Conservation (phyloP, 345 rosid species). For the Turnera subulata region DNA sequence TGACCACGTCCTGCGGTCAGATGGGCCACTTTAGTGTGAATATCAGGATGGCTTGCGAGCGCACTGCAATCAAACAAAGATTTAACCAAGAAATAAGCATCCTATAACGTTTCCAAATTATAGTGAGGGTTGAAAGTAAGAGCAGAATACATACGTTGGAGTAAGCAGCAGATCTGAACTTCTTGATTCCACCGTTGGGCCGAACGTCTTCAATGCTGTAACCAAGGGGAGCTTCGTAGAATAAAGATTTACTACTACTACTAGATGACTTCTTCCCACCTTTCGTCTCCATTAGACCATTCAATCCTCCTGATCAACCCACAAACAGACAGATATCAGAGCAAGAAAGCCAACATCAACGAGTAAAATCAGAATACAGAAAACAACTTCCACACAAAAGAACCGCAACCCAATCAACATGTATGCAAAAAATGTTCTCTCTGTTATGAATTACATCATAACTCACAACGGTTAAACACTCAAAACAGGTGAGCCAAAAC, state of each 20-base stretch:
- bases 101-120: neutral
- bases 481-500: too few species aligned
- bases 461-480: too few species aligned
- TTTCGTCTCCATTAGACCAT: constrained; percentile 88
- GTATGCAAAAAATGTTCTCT: too few species aligned
- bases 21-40: neutral
- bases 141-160: constrained; percentile 54
- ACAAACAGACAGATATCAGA: neutral
- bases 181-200: constrained; percentile 87
- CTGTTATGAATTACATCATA: too few species aligned
- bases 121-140: neutral
- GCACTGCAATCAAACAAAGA: constrained; percentile 21
- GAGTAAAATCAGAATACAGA: too few species aligned
- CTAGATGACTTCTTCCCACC: constrained; percentile 76
- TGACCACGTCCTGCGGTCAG: constrained; percentile 17
- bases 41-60: constrained; percentile 38
- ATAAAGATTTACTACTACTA: constrained; percentile 51
- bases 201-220: constrained; percentile 91
- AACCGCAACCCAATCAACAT: too few species aligned
- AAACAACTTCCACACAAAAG: too few species aligned
- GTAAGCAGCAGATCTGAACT: constrained; percentile 90
- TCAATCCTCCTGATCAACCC: constrained; percentile 20
- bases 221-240: constrained; percentile 91
- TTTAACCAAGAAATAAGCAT: neutral
- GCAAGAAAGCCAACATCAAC: neutral